Percentiles rank a stretch among this genome's conserved stretches.
These are phyloP conservation scores for Thalassiosira delicatula DNA, from an alignment of 352 stramenopile genomes.

Conservation along the genomic window DNA sequence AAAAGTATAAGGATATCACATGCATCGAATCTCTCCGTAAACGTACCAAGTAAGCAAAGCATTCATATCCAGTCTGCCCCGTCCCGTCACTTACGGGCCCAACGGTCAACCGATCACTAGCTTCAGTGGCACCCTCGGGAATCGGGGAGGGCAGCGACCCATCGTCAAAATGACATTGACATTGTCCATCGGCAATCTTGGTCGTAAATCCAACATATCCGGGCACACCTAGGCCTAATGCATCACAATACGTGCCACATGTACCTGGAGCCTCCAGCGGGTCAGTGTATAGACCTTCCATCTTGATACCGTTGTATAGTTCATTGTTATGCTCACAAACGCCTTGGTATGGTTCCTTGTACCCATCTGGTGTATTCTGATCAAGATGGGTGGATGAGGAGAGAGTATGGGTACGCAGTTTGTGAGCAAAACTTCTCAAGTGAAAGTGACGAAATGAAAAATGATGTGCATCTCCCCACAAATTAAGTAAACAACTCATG, in stretches of 20 bases:
- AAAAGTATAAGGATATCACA: not conserved
- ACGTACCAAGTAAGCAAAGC: constrained; percentile 5
- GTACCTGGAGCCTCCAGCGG: not conserved
- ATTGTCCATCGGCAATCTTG: not conserved
- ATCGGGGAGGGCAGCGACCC: not conserved
- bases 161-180: not conserved
- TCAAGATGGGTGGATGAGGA: not conserved
- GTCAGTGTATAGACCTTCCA: not conserved
- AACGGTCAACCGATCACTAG: not conserved
- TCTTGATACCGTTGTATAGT: not conserved
- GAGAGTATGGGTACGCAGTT: not conserved
- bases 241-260: not conserved
- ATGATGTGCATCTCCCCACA: not conserved
- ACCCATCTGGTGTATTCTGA: not conserved
- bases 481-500: not conserved
- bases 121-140: not conserved
- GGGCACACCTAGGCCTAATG: not conserved
- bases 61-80: not conserved
- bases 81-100: not conserved
- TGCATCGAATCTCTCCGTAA: not conserved
- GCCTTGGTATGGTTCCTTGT: not conserved
- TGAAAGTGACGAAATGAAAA: not conserved
- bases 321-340: not conserved
- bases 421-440: not conserved
- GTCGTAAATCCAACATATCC: constrained; percentile 3